Evolutionary conservation across 352 stramenopile species (phyloP).

Genomic region (Pythium vanterpoolii): DNA sequence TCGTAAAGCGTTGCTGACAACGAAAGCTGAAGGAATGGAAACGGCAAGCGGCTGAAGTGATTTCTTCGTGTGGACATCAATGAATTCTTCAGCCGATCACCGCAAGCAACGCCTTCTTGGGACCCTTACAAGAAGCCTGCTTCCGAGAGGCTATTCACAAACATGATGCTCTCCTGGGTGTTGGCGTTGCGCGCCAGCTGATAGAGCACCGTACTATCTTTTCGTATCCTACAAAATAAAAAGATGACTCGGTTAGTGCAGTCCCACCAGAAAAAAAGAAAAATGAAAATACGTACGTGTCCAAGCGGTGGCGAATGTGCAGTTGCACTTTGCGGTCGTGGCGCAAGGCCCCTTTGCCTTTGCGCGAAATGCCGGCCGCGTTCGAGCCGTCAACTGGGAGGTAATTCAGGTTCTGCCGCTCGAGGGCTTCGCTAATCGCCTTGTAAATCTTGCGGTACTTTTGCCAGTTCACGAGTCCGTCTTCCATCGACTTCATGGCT

Average conservation of each 20-base stretch:
- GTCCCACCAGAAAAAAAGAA: neutral
- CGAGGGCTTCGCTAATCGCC: slow-evolving; percentile 72
- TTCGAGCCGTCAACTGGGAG: slow-evolving; percentile 39
- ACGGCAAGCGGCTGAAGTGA: neutral
- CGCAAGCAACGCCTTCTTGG: neutral
- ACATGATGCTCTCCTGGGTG: slow-evolving; percentile 85
- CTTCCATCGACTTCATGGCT: slow-evolving; percentile 79
- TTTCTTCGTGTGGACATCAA: neutral
- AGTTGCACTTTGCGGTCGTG: slow-evolving; percentile 72
- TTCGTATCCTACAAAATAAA: slow-evolving; percentile 52
- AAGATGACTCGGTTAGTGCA: neutral
- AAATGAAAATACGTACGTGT: slow-evolving; percentile 67
- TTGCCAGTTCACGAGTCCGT: slow-evolving; percentile 82
- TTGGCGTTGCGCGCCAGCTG: slow-evolving; percentile 84
- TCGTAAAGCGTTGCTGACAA: too few species aligned
- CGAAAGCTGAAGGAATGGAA: too few species aligned
- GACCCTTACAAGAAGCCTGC: slow-evolving; percentile 83
- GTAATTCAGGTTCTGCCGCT: slow-evolving; percentile 79
- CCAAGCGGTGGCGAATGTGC: slow-evolving; percentile 71
- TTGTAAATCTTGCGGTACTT: slow-evolving; percentile 85
- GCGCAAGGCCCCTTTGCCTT: slow-evolving; percentile 69
- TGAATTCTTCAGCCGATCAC: neutral
- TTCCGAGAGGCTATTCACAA: slow-evolving; percentile 88
- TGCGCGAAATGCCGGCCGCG: slow-evolving; percentile 47
- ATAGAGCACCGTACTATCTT: slow-evolving; percentile 82